Evolutionary conservation across 495 filamentous ascomycete genomes (phyloP), one percentile per base, ranked within the genome.

Genomic region (Darksidea phi): DNA sequence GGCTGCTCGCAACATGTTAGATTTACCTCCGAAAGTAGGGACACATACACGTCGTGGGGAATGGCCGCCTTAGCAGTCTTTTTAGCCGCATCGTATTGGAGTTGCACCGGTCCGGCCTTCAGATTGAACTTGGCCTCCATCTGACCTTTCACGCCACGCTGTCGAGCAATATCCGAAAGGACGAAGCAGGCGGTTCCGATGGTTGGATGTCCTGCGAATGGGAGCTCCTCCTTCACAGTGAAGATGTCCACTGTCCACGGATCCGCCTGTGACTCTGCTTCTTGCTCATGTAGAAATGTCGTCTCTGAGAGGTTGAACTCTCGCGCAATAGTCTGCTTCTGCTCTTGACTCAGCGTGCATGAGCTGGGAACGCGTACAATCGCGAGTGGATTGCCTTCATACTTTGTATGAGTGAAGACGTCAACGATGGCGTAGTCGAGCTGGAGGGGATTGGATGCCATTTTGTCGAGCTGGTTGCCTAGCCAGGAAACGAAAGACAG

Each of bases 291-390:
- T 11, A 94, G 72, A 72, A 93, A 95, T 48, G 91, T 87, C 0
- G 86, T 92, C 68, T 95, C 90, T 1, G 88, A 91, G 61, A 90
- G 79, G 64, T 93, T 93, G 84, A 94, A 95, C 72, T 95, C 90
- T 37, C 72, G 67, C 2, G 89, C 84, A 43, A 95, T 86, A 43
- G 65, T 71, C 72, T 86, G 86, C 69, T 88, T 89, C 60, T 78
- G 74, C 0, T 76, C 70, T 60, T 85, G 82, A n/a, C 69, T 69
- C 50, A 84, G 58, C 10, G 21, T 20, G 37, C 21, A 36, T 34
- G 59, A 57, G 7, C 53, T 10, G 0, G 84, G 82, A 34, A 88
- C 63, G 41, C 77, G 64, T 48, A 89, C 78, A 2, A 90, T 77
- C 28, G 86, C 86, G 11, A 91, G 78, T 5, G 85, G 87, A 67